Evolutionary conservation across 208 protist genomes (phyloP), one percentile per base, ranked within the genome.

Genomic region (Crithidia expoeki): DNA sequence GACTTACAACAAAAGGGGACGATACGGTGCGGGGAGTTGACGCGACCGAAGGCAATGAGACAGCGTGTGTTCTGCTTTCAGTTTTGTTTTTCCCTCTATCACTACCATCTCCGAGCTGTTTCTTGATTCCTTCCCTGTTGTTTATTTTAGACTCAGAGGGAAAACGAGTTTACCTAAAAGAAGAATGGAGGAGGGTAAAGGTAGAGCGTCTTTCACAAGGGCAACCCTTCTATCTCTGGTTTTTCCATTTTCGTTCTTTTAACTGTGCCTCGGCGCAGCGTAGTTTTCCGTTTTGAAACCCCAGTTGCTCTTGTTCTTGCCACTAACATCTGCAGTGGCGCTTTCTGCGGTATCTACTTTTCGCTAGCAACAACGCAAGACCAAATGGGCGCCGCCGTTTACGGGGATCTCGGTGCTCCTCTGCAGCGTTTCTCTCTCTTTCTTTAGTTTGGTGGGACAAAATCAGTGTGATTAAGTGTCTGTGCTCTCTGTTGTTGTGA

Each of bases 171-270:
- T 17, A 25, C 25, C 6, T 16, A 53, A 53, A 25, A 25, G 32
- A 53, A 53, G 17, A 53, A 5, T 14, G 32, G 25, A 53, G 46
- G 21, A 25, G 16, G 4, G 3, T 5, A 32, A 30, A 53, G 16
- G 25, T 6, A 5, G 44, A 49, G 21, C 16, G 44, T 23, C 4
- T 49, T 5, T 12, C 44, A 21, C 21, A 7, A 6, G 28, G 21
- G 21, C 11, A n/a, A 25, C 40, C 1, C 25, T 36, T 28, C 23
- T 19, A 2, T 62, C 33, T 64, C 32, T 34, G 21, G 40, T 25
- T 65, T 42, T 65, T 38, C 28, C 40, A 27, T 57, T 59, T 60
- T 73, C 66, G 40, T 19, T 53, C 27, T 52, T 67, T 27, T 33
- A 47, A 30, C 1, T 56, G 46, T 23, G 44, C 58, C n/a, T 61